phyloP scores from a whole-genome alignment of 2,329 filamentous ascomycete species.

The Ophiocordyceps camponoti-saundersi region DNA sequence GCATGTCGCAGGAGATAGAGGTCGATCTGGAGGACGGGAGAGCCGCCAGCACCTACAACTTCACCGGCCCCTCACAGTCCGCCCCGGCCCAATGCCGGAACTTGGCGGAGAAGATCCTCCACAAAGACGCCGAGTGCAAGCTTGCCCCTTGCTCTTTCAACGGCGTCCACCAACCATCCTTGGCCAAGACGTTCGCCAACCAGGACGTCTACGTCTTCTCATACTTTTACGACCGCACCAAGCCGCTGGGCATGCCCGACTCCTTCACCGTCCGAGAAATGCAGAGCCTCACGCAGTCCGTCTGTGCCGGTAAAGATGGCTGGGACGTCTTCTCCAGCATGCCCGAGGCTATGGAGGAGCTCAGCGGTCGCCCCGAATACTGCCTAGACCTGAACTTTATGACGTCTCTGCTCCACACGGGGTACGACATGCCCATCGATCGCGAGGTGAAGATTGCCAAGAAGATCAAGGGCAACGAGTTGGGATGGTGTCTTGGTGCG shows the following conservation, averaged over 20 bases:
- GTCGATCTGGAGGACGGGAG: constrained; percentile 51
- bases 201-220: constrained; percentile 95
- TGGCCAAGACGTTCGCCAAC: constrained; percentile 77
- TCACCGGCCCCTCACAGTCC: constrained; percentile 65
- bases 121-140: constrained; percentile 69
- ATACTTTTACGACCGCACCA: constrained; percentile 93
- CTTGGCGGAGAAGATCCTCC: constrained; percentile 76
- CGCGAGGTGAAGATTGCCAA: constrained; percentile 95
- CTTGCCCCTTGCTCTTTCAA: constrained; percentile 96
- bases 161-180: constrained; percentile 81
- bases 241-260: constrained; percentile 94
- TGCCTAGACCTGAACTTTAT: constrained; percentile 96
- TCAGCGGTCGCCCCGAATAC: constrained; percentile 69
- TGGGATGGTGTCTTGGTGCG: constrained; percentile 95
- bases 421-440: constrained; percentile 95
- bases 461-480: constrained; percentile 93
- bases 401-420: constrained; percentile 79
- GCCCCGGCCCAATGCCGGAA: constrained; percentile 77
- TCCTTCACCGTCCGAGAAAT: constrained; percentile 86
- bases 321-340: constrained; percentile 74
- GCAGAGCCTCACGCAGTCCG: constrained; percentile 66
- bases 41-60: constrained; percentile 56
- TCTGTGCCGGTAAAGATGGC: constrained; percentile 59
- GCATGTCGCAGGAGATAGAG: constrained; percentile 56
- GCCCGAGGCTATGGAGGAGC: constrained; percentile 62